Evolutionary conservation across 2,329 filamentous ascomycete genomes (phyloP), one percentile per base, ranked within the genome.

Genomic region (Fusarium caatingaense): DNA sequence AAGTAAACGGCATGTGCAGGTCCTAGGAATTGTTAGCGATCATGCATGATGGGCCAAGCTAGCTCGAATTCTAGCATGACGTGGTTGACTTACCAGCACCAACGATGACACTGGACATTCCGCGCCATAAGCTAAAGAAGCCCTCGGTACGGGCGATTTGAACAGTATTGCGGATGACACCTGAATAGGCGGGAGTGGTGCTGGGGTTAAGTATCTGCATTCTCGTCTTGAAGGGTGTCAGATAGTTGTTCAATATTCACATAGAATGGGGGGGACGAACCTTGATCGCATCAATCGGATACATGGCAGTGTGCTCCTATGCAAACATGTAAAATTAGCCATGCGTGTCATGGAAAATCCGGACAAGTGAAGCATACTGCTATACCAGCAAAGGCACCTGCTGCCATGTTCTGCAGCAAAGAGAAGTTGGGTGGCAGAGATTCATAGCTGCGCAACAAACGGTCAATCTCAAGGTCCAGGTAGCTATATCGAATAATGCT

Each of bases 231-330:
- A 9, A 55, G 18, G 28, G 28, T 54, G 63, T 77, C 62, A 75
- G 74, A 30, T 58, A 48, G 15, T 30, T 59, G 51, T 41, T 65
- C 48, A 56, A 42, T 56, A 55, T 25, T 16, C 21, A 42, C 46
- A 42, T 20, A 37, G 21, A 20, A 27, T 34, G 18, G 45, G 60
- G 20, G 60, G 7, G 44, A 60, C 80, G 72, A 73, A 98, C 96
- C 92, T 99, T 99, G 79, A 99, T 92, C 74, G 97, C 89, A 84
- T 99, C 96, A 78, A 99, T 92, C 21, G 96, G 96, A 79, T 99
- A 99, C 96, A 99, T 98, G 76, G 97, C 94, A 64, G 95, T 97
- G 82, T 98, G 95, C 84, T 98, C 95, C 94, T 98, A 74, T 54
- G 66, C 23, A 27, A 27, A 37, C 27, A 56, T 56, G 15, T 44